phyloP scores from a whole-genome alignment of 108 stramenopile genomes.

The Fragilaria crotonensis region DNA sequence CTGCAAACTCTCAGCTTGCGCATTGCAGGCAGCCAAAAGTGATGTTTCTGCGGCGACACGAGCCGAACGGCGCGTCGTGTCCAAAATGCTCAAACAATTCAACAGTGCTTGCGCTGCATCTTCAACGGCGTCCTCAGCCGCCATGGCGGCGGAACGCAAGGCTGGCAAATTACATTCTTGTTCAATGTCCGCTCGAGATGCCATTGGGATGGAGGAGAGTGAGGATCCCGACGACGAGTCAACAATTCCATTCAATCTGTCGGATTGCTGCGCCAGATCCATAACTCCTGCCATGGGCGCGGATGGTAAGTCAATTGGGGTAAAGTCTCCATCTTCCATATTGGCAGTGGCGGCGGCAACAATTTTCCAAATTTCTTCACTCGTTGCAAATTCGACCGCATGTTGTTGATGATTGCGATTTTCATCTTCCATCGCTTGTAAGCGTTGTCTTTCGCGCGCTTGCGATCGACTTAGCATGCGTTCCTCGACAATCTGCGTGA shows the following conservation, averaged over 20 bases:
- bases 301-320: slow-evolving; percentile 41
- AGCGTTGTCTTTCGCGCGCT: slow-evolving; percentile 26
- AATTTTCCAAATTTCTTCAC: slow-evolving; percentile 57
- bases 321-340: slow-evolving; percentile 61
- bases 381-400: slow-evolving; percentile 2
- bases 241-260: not conserved
- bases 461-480: slow-evolving; percentile 33
- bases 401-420: slow-evolving; percentile 4
- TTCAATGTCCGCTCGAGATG: slow-evolving; percentile 54
- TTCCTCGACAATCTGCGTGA: slow-evolving; percentile 38
- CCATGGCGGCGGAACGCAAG: slow-evolving; percentile 40
- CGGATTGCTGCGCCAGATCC: not conserved
- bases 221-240: slow-evolving; percentile 1
- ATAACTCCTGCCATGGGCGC: slow-evolving; percentile 8
- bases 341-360: slow-evolving; percentile 37
- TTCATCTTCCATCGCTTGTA: slow-evolving; percentile 6
- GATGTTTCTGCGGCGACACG: slow-evolving; percentile 57
- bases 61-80: slow-evolving; percentile 57
- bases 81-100: slow-evolving; percentile 43
- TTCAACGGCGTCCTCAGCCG: slow-evolving; percentile 50
- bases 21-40: slow-evolving; percentile 52
- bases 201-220: slow-evolving; percentile 7
- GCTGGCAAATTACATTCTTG: slow-evolving; percentile 43
- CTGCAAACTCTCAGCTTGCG: slow-evolving; percentile 39
- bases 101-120: slow-evolving; percentile 47